Evolutionary conservation across 148 eudicot genomes (phyloP).

Genomic region (Hydrangea macrophylla): DNA sequence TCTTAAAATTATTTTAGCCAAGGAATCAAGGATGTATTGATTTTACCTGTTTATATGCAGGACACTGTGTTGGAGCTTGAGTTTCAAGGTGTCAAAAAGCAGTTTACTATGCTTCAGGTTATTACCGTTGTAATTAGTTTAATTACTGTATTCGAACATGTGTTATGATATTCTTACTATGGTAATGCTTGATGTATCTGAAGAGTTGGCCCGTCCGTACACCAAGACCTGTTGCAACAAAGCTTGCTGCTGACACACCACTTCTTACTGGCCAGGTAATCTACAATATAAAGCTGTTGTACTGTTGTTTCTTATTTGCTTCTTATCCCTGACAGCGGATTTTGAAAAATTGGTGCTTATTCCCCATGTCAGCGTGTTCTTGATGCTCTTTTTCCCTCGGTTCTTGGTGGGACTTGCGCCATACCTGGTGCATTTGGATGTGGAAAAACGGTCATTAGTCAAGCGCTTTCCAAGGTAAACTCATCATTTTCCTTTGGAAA

Average conservation of each 20-base stretch:
- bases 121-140: conserved; percentile 8
- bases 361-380: conserved; percentile 72
- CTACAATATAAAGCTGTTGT: conserved; percentile 2
- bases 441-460: conserved; percentile 99
- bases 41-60: conserved; percentile 36
- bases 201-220: conserved; percentile 99
- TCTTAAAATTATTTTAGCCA: neutral
- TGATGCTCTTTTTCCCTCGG: conserved; percentile 99
- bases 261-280: conserved; percentile 94
- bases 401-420: conserved; percentile 99
- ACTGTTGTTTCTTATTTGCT: conserved; percentile 12
- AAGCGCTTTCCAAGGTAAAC: conserved; percentile 93
- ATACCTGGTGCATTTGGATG: conserved; percentile 99
- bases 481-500: conserved; percentile 4
- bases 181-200: conserved; percentile 17
- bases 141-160: neutral
- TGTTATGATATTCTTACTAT: conserved; percentile 9
- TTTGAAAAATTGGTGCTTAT: neutral
- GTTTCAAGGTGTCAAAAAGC: conserved; percentile 95
- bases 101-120: conserved; percentile 97
- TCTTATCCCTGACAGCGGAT: neutral
- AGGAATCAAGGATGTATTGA: neutral
- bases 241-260: conserved; percentile 99
- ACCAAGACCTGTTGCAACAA: conserved; percentile 94
- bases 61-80: conserved; percentile 97